Evolutionary conservation across 225 moss, liverwort and hornwort species (phyloP).

Genomic region (Antitrichia curtipendula): DNA sequence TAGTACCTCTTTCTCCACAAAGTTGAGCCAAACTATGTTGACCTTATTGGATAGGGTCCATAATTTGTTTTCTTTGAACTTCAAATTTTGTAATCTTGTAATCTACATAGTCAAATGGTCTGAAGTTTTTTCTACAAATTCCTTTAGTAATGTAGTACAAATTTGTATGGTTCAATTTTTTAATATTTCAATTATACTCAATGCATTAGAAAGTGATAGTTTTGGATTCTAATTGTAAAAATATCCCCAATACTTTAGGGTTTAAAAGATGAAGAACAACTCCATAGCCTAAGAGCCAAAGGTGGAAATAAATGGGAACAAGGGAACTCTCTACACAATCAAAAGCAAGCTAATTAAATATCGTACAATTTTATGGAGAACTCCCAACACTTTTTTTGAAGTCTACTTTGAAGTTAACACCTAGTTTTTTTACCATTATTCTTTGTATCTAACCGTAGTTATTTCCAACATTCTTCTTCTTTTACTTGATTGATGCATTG

Average conservation of each 20-base stretch:
- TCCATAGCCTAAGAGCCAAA: background rate
- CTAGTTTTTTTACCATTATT: background rate
- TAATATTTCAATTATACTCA: background rate
- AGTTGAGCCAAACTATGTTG: background rate
- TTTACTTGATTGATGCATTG: too few species aligned
- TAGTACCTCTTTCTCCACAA: background rate
- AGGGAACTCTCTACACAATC: background rate
- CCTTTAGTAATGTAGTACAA: background rate
- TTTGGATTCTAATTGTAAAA: background rate
- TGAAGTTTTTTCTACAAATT: background rate
- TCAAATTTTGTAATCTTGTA: background rate
- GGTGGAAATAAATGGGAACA: background rate
- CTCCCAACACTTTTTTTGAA: fast-evolving
- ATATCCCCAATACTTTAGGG: too few species aligned
- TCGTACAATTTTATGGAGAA: background rate
- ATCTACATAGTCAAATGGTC: fast-evolving
- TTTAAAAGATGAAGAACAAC: too few species aligned
- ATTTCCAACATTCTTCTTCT: too few species aligned
- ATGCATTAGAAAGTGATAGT: background rate
- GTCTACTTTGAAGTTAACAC: background rate
- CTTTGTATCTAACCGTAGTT: background rate
- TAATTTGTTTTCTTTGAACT: too few species aligned
- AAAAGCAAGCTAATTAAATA: background rate
- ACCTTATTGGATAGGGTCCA: fast-evolving
- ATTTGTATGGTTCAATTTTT: background rate